Evolutionary conservation across 2,329 filamentous ascomycete species (phyloP), one percentile per base, ranked within the genome.

Genomic region (Kalaharituber pfeilii): DNA sequence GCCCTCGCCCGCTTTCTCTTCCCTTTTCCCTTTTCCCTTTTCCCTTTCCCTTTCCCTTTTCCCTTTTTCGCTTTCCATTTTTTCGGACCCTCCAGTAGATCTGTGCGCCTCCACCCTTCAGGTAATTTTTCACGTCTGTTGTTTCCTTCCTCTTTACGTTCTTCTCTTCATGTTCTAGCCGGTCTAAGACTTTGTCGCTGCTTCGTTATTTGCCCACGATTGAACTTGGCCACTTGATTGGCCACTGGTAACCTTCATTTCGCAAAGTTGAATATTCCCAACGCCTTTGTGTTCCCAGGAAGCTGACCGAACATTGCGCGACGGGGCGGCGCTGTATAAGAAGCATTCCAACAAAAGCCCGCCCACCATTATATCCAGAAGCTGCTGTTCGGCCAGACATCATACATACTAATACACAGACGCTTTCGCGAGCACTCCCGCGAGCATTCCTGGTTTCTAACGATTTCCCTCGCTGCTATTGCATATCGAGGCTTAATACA

Each of bases 261-360:
- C n/a, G 47, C 27, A n/a, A 7, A 26, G 9, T 18, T 47, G 29
- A 42, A 27, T 49, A 30, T 42, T 50, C 26, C 53, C 45, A 45
- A 11, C 42, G 49, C 29, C 47, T 36, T 22, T 53, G 9, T 22
- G 45, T 6, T 42, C 27, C 52, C 50, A 55, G 30, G 39, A 52
- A 39, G 24, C 51, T 45, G 47, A 39, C 51, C 50, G 36, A 50
- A 49, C 55, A 50, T 53, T 51, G 57, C n/a, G n/a, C n/a, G n/a
- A n/a, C n/a, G 28, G 44, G 54, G 53, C 56, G 39, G 58, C 49
- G 22, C 24, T 39, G 53, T 49, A n/a, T n/a, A n/a, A n/a, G n/a
- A n/a, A 53, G 56, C 57, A 57, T 55, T 61, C 29, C 57, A 26
- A 58, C 62, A 51, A 55, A 50, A 59, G 49, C 50, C 65, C 63